Percentiles rank a stretch among this genome's conserved stretches.
These are phyloP conservation scores for Taphrina pruni DNA, from an alignment of 1,139 yeast species.

Conservation along the genomic window DNA sequence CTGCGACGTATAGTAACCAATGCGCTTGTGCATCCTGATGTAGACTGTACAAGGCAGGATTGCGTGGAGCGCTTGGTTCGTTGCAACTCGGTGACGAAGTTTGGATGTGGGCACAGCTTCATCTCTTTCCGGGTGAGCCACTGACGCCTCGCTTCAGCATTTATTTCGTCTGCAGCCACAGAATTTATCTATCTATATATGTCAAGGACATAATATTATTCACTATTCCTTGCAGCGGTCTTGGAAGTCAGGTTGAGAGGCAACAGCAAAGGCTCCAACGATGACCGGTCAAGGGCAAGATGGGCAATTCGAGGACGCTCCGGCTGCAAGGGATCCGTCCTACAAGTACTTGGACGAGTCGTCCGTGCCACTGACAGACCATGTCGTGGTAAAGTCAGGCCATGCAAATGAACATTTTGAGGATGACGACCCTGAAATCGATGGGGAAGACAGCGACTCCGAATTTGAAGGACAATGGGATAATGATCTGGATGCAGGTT, in stretches of 20 bases:
- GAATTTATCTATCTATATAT: neutral
- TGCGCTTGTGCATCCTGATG: neutral
- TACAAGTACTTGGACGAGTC: slow-evolving; percentile 19
- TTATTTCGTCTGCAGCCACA: neutral
- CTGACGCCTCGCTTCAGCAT: slow-evolving; percentile 2
- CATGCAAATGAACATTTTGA: neutral
- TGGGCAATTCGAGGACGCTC: slow-evolving; percentile 23
- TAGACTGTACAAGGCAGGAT: neutral
- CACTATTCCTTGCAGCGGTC: too few relatives aligned
- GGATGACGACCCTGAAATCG: neutral
- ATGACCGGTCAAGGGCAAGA: neutral
- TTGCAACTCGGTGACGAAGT: neutral
- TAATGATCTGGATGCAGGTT: slow-evolving; percentile 35
- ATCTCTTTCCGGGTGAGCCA: slow-evolving; percentile 9
- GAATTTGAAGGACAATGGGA: slow-evolving; percentile 35
- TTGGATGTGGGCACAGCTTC: neutral
- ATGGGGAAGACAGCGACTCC: slow-evolving; percentile 16
- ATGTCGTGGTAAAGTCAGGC: neutral
- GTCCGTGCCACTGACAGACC: neutral
- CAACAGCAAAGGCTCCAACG: neutral
- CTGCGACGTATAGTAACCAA: too few relatives aligned
- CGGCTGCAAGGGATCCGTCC: slow-evolving; percentile 23
- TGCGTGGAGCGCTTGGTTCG: neutral
- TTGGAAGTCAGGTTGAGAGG: too few relatives aligned
- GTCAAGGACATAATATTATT: too few relatives aligned